These are phyloP conservation scores for Euphorbia celastroides DNA, from an alignment of 441 rosid genomes.

Conservation along the genomic window DNA sequence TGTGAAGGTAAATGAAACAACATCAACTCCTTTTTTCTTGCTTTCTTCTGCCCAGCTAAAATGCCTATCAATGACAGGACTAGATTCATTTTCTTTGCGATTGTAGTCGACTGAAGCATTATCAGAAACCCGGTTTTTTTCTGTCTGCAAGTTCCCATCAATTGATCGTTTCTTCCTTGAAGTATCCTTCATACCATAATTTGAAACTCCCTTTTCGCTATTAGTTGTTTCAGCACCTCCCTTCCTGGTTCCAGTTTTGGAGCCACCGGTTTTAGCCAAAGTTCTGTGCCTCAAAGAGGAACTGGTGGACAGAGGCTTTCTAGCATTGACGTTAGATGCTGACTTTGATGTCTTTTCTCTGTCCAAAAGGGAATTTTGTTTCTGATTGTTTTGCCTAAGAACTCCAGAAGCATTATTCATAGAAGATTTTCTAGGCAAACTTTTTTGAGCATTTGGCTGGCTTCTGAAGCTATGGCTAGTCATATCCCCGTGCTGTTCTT, in stretches of 20 bases:
- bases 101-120: conserved; percentile 23
- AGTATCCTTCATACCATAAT: conserved; percentile 29
- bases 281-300: conserved; percentile 32
- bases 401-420: conserved; percentile 40
- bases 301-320: conserved; percentile 36
- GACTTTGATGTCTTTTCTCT: conserved; percentile 50
- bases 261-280: conserved; percentile 30
- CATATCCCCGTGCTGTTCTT: conserved; percentile 48
- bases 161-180: conserved; percentile 70
- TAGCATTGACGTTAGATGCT: conserved; percentile 28
- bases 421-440: conserved; percentile 42
- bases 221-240: conserved; percentile 32
- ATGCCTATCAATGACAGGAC: conserved; percentile 32
- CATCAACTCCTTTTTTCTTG: conserved; percentile 63
- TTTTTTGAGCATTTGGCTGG: conserved; percentile 50
- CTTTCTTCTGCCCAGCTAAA: conserved; percentile 57
- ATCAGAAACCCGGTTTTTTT: conserved; percentile 36
- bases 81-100: conserved; percentile 32
- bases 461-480: conserved; percentile 47
- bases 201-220: conserved; percentile 33
- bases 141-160: conserved; percentile 34
- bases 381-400: conserved; percentile 85
- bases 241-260: conserved; percentile 56
- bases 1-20: conserved; percentile 86
- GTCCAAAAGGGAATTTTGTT: conserved; percentile 55